A percentile compares a stretch with the other conserved stretches of the same genome.
Conservation (phyloP, 805 yeast species). For the Dipodascopsis uninucleata region DNA sequence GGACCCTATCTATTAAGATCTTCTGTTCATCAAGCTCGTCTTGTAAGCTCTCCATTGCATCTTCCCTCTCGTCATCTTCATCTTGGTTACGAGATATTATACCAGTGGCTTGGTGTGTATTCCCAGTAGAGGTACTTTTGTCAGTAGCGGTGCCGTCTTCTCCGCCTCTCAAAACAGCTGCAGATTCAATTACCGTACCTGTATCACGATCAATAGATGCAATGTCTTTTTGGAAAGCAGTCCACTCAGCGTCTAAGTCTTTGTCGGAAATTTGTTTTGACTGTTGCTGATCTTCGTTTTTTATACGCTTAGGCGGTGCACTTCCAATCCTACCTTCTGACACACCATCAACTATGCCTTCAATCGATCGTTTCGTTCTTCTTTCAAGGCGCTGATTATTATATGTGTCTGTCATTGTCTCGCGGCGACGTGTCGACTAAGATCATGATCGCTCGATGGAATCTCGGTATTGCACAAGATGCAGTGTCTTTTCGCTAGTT, state of each 20-base stretch:
- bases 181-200: slow-evolving; percentile 2
- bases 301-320: slow-evolving; percentile 6
- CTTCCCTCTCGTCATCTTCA: slow-evolving; percentile 12
- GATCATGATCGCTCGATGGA: too few relatives aligned
- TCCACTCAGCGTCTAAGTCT: slow-evolving; percentile 25
- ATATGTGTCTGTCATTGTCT: slow-evolving; percentile 1
- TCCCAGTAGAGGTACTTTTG: not conserved
- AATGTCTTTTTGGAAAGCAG: slow-evolving; percentile 24
- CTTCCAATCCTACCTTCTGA: too few relatives aligned
- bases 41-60: slow-evolving; percentile 10
- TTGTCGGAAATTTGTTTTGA: too few relatives aligned
- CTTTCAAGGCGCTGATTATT: slow-evolving; percentile 2
- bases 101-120: not conserved
- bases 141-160: not conserved
- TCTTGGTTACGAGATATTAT: not conserved
- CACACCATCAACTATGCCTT: not conserved
- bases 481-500: too few relatives aligned
- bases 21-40: slow-evolving; percentile 25
- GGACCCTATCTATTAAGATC: slow-evolving; percentile 15
- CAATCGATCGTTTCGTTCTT: slow-evolving; percentile 8
- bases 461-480: too few relatives aligned
- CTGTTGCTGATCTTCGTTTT: not conserved
- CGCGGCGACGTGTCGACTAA: too few relatives aligned
- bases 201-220: slow-evolving; percentile 7
- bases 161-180: not conserved